phyloP scores from a whole-genome alignment of 116 monocot genomes.

The Dioscorea cayenensis region DNA sequence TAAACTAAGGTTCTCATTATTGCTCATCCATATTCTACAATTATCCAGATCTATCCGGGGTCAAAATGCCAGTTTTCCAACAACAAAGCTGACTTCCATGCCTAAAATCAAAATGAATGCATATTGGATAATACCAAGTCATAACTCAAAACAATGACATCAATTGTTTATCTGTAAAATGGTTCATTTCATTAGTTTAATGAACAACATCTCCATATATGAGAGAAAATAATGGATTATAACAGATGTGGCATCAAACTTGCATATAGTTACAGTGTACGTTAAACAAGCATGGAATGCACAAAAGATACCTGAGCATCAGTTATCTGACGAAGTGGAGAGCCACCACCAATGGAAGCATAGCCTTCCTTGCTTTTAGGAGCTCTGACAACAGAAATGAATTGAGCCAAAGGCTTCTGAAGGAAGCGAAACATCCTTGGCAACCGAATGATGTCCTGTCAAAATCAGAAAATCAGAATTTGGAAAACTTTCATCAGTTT shows the following conservation, averaged over 20 bases:
- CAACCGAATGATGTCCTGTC: conserved; percentile 92
- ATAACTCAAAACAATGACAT: no score
- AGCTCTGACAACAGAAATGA: conserved; percentile 87
- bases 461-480: conserved; percentile 5
- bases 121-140: no score
- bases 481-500: background rate
- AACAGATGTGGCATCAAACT: background rate
- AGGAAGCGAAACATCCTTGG: conserved; percentile 85
- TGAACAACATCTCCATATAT: no score
- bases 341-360: conserved; percentile 98
- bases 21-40: no score
- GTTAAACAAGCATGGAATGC: background rate
- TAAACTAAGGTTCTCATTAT: no score
- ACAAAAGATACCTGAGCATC: conserved; percentile 58
- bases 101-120: no score
- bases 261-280: background rate
- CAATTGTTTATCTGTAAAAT: no score
- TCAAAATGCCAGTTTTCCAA: no score
- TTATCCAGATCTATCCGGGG: no score
- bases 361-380: conserved; percentile 99
- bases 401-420: conserved; percentile 90
- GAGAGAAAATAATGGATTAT: no score
- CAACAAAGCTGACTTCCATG: no score
- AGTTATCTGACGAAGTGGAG: conserved; percentile 90
- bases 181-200: no score